A percentile compares a stretch with the other conserved stretches of the same genome.
Conservation (phyloP, 1,284 basidiomycete species). For the Trametes sp. region DNA sequence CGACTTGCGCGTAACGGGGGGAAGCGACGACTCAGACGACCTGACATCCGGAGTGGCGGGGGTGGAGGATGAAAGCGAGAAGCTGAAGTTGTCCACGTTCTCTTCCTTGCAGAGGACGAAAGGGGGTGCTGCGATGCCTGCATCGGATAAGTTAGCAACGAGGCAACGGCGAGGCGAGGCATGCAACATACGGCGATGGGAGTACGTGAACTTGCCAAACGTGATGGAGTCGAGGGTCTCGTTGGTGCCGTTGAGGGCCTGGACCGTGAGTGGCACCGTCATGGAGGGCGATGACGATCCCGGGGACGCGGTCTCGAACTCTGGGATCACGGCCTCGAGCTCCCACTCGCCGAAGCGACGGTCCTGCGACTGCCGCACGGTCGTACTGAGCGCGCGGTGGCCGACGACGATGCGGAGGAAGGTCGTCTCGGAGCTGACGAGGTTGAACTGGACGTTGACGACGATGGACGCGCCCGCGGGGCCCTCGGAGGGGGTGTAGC, state of each 20-base stretch:
- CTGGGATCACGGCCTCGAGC: conserved; percentile 55
- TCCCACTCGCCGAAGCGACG: conserved; percentile 60
- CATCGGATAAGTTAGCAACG: background rate
- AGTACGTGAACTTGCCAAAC: conserved; percentile 79
- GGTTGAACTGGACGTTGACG: conserved; percentile 66
- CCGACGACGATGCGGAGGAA: conserved; percentile 75
- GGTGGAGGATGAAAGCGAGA: conserved; percentile 2
- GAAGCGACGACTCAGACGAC: background rate
- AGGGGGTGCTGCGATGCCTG: conserved; percentile 18
- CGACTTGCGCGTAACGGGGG: conserved; percentile 19
- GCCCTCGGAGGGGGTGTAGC: conserved; percentile 68
- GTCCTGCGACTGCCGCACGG: conserved; percentile 55
- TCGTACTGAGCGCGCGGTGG: conserved; percentile 63
- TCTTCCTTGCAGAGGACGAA: conserved; percentile 19
- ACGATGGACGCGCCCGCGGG: conserved; percentile 62
- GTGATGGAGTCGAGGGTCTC: conserved; percentile 65
- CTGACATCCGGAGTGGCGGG: conserved; percentile 11
- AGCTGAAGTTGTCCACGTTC: conserved; percentile 7
- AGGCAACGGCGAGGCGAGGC: background rate
- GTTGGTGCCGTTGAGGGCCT: conserved; percentile 63
- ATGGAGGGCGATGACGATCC: conserved; percentile 40
- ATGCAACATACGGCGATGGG: conserved; percentile 51
- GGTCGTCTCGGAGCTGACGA: conserved; percentile 54
- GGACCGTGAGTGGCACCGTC: conserved; percentile 62
- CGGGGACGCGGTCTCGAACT: conserved; percentile 50